Conservation (phyloP, 2,329 filamentous ascomycete genomes). For the Monosporascus sp. region DNA sequence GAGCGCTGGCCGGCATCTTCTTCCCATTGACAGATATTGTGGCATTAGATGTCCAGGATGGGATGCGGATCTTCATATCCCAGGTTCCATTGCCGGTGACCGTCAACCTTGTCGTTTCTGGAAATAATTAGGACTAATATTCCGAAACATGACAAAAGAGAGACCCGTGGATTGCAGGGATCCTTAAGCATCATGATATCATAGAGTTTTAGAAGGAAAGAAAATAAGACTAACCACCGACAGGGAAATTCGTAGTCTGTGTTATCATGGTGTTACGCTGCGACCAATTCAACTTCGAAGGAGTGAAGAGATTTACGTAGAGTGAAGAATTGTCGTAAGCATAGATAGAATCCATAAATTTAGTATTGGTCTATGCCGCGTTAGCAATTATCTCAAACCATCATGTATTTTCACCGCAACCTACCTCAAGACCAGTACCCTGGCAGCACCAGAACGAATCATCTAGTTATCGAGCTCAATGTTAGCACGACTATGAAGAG, state of each 20-base stretch:
- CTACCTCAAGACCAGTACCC: conserved; percentile 40
- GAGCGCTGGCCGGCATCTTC: conserved; percentile 10
- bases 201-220: neutral
- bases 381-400: neutral
- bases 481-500: neutral
- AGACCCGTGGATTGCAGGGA: no score
- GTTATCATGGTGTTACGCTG: conserved; percentile 33
- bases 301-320: conserved; percentile 45
- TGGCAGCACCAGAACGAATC: conserved; percentile 50
- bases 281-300: conserved; percentile 39
- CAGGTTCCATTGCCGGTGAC: conserved; percentile 28
- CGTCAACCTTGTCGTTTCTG: conserved; percentile 31
- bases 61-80: conserved; percentile 37
- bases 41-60: conserved; percentile 36
- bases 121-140: no score
- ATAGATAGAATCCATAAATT: conserved; percentile 48
- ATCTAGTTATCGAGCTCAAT: conserved; percentile 17
- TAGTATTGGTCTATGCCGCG: conserved; percentile 38
- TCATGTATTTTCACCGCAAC: neutral
- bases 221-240: conserved; percentile 13
- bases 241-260: conserved; percentile 39
- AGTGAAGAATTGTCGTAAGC: conserved; percentile 35
- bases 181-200: no score
- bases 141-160: no score
- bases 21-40: conserved; percentile 37